Base-by-base conservation (phyloP, 495 filamentous ascomycete genomes). In the Penicillium silybi region DNA sequence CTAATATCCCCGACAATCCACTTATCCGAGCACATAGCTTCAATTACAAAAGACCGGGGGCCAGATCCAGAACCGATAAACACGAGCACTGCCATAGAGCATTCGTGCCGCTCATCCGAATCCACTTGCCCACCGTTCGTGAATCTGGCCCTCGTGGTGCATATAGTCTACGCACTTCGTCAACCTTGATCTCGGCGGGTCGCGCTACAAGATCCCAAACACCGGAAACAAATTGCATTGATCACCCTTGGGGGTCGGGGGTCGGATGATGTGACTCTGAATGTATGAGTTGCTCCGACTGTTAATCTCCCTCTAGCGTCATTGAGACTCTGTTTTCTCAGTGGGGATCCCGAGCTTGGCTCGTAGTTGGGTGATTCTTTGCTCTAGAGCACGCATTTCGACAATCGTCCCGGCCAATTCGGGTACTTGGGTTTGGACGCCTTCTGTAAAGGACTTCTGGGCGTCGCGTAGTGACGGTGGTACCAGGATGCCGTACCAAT, bases 401-500 rank as follows among this genome's bases (percentile, higher is more conserved):
- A 84, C 76, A 3, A 84, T 77, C 1, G 89, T 69, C 34, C 62
- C 70, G 18, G 70, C 73, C 54, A 80, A 45, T 35, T 67, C 62
- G 0, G 71, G 63, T 23, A 79, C 50, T 15, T 53, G 42, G 29
- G 57, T 55, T 18, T 67, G 61, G 8, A 76, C 60, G 15, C 63
- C 76, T 17, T 59, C 60, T 10, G 62, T 71, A 44, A 80, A 80
- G 19, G 64, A 69, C 34, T 57, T 67, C 63, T 88, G 86, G 0
- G 86, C 84, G 19, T 62, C 70, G 44, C 83, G 80, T 35, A 90
- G 73, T 6, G 82, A 66, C 22, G 67, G 67, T 0, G 87, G 82
- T 8, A 83, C 76, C 0, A 89, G 67, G 32, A 89, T 77, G 5
- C 86, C 86, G 63, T 86, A 89, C 85, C 85, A 88, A 29, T 75